These are phyloP conservation scores for Boeremia exigua DNA, from an alignment of 2,329 filamentous ascomycete genomes.

Conservation along the genomic window DNA sequence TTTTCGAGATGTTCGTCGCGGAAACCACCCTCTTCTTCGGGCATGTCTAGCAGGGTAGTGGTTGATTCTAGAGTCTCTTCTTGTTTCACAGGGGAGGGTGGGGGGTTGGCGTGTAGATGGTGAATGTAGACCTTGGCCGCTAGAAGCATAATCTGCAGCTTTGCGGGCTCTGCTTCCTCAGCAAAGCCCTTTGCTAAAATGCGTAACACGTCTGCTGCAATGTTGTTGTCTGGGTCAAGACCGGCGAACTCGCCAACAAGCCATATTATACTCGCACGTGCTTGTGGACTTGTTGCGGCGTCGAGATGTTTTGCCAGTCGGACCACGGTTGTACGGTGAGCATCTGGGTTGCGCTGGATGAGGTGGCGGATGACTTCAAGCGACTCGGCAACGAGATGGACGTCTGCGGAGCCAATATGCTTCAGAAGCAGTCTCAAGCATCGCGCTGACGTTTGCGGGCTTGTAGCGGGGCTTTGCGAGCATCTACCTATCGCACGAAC, in stretches of 20 bases:
- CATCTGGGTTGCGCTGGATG: conserved; percentile 85
- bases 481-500: conserved; percentile 93
- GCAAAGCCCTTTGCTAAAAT: conserved; percentile 86
- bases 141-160: conserved; percentile 88
- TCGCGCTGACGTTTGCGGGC: conserved; percentile 63
- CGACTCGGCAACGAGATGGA: conserved; percentile 87
- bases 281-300: conserved; percentile 83
- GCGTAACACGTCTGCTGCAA: conserved; percentile 89
- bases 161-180: conserved; percentile 82
- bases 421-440: conserved; percentile 83
- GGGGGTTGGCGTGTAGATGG: conserved; percentile 71
- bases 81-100: conserved; percentile 44
- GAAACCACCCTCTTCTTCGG: conserved; percentile 47
- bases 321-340: conserved; percentile 84
- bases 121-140: conserved; percentile 98
- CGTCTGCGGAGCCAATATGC: conserved; percentile 87
- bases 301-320: conserved; percentile 90
- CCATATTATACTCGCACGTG: conserved; percentile 95
- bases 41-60: conserved; percentile 33
- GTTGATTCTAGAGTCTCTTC: conserved; percentile 35
- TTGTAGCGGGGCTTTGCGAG: conserved; percentile 66
- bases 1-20: conserved; percentile 33
- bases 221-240: conserved; percentile 79
- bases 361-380: conserved; percentile 94
- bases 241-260: conserved; percentile 93